Evolutionary conservation across 768 basidiomycete species (phyloP), one percentile per base, ranked within the genome.

Genomic region (Phaeolepiota aurea): DNA sequence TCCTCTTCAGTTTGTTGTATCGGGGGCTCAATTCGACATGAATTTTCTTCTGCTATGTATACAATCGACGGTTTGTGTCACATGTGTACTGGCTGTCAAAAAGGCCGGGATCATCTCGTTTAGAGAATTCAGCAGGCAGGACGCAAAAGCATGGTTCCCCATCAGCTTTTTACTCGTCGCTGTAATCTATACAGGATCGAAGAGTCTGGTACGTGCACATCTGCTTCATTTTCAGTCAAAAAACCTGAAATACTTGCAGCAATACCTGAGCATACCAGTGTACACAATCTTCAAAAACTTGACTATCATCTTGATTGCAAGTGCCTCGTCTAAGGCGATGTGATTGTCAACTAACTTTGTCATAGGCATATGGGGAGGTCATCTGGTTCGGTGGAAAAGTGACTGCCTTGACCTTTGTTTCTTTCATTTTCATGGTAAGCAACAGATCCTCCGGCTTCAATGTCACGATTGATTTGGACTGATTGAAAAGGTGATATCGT

Each of bases 201-300:
- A 99, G 63, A 90, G 88, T 57, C 68, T 99, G 59, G 94, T 93
- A 48, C 62, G 92, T 71, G 13, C 18, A 25, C 10, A n/a, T 5
- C 42, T 31, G 25, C 16, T 31, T 23, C 40, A 3, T 20, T 21
- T 41, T 18, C 33, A 20, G 19, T 42, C 39, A 40, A 12, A 15
- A 19, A 37, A 34, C 30, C 30, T 31, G 15, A 38, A 18, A 32
- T 19, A n/a, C 15, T 7, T 33, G 3, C 60, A 97, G 92, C 96
- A 98, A 93, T 90, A 82, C 63, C 71, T 99, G 37, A 87, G 80
- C 48, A 98, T 99, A 62, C 96, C 96, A 0, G 82, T 97, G 19
- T 99, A 97, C 64, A 98, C 96, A 0, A 98, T 99, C 48, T 98
- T 98, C 77, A 99, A 99, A 64, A 99, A 99, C 58, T 56, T 98